These are phyloP conservation scores for Stemphylium beticola DNA, from an alignment of 2,329 filamentous ascomycete species.

Conservation along the genomic window DNA sequence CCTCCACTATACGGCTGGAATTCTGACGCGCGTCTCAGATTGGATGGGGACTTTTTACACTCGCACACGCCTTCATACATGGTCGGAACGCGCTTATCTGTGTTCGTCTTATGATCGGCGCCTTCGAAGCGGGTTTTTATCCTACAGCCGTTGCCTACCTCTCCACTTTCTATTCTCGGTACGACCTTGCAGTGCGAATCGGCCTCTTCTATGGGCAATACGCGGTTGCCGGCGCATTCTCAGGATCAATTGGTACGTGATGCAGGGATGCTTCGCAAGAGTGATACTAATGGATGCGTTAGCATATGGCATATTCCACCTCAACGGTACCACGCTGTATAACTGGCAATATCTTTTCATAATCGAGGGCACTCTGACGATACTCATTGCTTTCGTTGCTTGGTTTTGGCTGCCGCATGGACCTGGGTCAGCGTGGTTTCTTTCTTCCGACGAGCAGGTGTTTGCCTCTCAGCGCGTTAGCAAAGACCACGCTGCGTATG, in stretches of 20 bases:
- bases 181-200: conserved; percentile 53
- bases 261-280: neutral
- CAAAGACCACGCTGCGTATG: conserved; percentile 17
- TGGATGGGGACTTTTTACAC: conserved; percentile 32
- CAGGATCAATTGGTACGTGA: conserved; percentile 45
- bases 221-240: conserved; percentile 51
- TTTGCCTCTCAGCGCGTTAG: conserved; percentile 26
- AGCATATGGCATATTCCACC: conserved; percentile 55
- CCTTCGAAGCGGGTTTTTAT: conserved; percentile 62
- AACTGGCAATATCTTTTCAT: conserved; percentile 57
- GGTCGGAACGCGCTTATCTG: conserved; percentile 25
- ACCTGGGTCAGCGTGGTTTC: conserved; percentile 41
- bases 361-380: conserved; percentile 48
- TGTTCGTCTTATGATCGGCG: conserved; percentile 44
- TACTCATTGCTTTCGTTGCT: conserved; percentile 38
- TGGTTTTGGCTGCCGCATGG: conserved; percentile 38
- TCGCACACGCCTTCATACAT: conserved; percentile 32
- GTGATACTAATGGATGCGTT: conserved; percentile 1
- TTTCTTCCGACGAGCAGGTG: conserved; percentile 40
- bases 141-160: conserved; percentile 61
- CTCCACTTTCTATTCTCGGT: conserved; percentile 56
- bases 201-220: conserved; percentile 54
- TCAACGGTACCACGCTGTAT: conserved; percentile 51
- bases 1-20: neutral
- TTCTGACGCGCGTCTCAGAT: conserved; percentile 17